These are phyloP conservation scores for Blastocystis sp. DNA, from an alignment of 352 stramenopile genomes.

Conservation along the genomic window DNA sequence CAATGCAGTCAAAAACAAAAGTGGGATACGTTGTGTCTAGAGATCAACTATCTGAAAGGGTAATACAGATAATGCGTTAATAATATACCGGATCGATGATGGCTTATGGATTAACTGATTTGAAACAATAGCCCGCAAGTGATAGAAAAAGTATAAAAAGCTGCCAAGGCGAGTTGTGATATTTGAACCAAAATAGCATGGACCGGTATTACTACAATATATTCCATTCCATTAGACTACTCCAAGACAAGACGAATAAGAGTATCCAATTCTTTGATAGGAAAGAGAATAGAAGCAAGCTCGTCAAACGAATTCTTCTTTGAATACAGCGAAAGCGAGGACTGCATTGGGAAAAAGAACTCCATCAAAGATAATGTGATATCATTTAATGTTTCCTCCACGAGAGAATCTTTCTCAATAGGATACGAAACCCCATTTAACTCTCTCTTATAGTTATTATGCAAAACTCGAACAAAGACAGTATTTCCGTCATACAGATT, in stretches of 20 bases:
- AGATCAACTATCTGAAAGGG: not conserved
- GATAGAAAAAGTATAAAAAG: not conserved
- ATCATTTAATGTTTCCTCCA: not conserved
- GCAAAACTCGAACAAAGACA: not conserved
- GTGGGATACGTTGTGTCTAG: not conserved
- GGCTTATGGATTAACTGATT: not conserved
- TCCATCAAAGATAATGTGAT: not conserved
- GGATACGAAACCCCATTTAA: not conserved
- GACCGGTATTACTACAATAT: not conserved
- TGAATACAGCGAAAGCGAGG: not conserved
- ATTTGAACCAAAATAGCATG: not conserved
- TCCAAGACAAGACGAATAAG: not conserved
- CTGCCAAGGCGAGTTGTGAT: not conserved
- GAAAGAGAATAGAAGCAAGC: not conserved
- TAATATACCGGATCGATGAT: not conserved
- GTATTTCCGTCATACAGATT: not conserved
- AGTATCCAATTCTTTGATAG: not conserved
- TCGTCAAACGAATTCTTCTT: not conserved
- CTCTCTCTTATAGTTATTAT: not conserved
- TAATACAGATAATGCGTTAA: not conserved
- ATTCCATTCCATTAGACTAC: not conserved
- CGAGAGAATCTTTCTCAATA: not conserved
- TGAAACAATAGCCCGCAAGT: not conserved
- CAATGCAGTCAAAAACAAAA: not conserved
- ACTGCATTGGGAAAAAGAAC: not conserved